These are phyloP conservation scores for Adansonia rubrostipa DNA, from an alignment of 441 rosid genomes.

Conservation along the genomic window DNA sequence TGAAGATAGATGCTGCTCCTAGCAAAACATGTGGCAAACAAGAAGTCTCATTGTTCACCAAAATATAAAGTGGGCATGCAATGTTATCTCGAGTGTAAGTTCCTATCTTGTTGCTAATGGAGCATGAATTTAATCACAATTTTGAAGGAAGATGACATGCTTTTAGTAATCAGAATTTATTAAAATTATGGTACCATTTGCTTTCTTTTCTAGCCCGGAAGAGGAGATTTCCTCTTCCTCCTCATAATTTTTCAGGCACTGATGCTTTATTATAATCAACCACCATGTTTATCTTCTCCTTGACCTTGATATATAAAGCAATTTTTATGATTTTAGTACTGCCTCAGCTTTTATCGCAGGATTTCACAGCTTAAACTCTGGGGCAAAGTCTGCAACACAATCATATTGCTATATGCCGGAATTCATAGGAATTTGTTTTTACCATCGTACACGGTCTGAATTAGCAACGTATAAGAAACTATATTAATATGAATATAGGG, in stretches of 20 bases:
- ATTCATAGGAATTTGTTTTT: background rate
- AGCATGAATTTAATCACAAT: background rate
- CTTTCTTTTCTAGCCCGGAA: background rate
- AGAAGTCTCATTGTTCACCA: background rate
- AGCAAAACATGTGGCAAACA: background rate
- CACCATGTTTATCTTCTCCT: background rate
- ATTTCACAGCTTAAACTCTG: background rate
- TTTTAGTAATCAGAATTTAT: background rate
- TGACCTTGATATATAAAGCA: background rate
- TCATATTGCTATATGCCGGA: background rate
- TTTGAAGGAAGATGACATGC: slow-evolving; percentile 15
- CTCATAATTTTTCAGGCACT: background rate
- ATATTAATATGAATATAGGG: background rate
- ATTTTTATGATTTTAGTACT: too few species aligned
- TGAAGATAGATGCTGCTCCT: slow-evolving; percentile 21
- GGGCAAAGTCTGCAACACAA: background rate
- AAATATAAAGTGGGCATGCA: background rate
- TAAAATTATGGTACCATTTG: background rate
- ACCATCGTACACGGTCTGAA: background rate
- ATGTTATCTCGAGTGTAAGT: background rate
- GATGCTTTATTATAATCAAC: background rate
- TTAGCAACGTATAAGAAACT: background rate
- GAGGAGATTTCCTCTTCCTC: background rate
- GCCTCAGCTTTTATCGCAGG: too few species aligned
- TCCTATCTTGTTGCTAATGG: background rate